Evolutionary conservation across 1,139 yeast species (phyloP).

Genomic region (Diutina pseudorugosa): DNA sequence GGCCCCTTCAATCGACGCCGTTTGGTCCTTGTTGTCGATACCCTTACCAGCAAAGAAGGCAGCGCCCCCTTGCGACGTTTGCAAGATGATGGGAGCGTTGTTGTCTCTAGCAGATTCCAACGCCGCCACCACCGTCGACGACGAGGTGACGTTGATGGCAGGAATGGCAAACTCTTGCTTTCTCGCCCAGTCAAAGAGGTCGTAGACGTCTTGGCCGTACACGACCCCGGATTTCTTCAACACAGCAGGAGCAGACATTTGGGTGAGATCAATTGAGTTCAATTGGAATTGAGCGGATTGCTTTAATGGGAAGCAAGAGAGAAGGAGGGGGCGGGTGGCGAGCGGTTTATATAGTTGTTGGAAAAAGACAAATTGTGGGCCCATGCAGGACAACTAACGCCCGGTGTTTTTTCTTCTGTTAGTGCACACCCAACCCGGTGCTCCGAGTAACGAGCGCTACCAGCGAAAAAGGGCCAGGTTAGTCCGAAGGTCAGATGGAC

Average conservation of each 20-base stretch:
- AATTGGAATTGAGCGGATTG: too few relatives aligned
- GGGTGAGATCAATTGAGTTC: neutral
- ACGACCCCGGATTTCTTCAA: slow-evolving; percentile 92
- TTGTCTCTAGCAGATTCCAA: slow-evolving; percentile 97
- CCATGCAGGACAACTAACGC: too few relatives aligned
- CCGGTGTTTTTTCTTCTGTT: too few relatives aligned
- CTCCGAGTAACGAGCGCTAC: too few relatives aligned
- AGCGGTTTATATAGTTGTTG: neutral
- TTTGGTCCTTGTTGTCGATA: slow-evolving; percentile 84
- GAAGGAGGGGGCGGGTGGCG: neutral
- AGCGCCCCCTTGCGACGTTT: slow-evolving; percentile 98
- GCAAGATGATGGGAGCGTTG: slow-evolving; percentile 93
- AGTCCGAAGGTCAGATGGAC: too few relatives aligned
- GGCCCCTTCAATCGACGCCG: slow-evolving; percentile 90
- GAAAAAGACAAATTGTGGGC: too few relatives aligned
- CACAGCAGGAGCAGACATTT: slow-evolving; percentile 11
- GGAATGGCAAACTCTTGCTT: slow-evolving; percentile 93
- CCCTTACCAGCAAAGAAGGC: slow-evolving; percentile 99
- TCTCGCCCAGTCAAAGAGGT: slow-evolving; percentile 88
- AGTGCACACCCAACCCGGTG: too few relatives aligned
- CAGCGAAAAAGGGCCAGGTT: too few relatives aligned
- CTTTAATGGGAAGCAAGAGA: too few relatives aligned
- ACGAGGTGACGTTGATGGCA: slow-evolving; percentile 95
- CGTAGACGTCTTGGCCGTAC: slow-evolving; percentile 95
- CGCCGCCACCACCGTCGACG: slow-evolving; percentile 94